Base-by-base conservation (phyloP, 139 green algal species). In the Ettlia oleoabundans region DNA sequence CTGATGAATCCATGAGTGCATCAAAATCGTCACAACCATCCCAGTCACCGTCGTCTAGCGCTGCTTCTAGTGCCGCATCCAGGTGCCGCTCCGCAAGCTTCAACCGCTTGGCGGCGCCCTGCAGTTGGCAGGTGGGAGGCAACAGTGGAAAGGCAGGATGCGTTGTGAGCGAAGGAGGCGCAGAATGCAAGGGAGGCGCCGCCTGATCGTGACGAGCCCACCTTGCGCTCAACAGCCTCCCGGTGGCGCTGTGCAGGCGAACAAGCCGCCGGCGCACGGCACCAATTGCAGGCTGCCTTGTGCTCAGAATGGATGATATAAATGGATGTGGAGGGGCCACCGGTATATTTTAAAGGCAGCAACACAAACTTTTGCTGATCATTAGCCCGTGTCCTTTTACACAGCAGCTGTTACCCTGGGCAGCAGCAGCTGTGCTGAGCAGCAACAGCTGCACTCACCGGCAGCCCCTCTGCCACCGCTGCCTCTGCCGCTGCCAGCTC, bases 401-500 rank as follows among this genome's bases (percentile, higher is more conserved):
- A n/a, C n/a, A n/a, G n/a, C n/a, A n/a, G n/a, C n/a, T n/a, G n/a
- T n/a, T n/a, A n/a, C n/a, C n/a, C n/a, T n/a, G n/a, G 61, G 22
- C 3, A 67, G 61, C 61, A 5, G 21, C 7, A 10, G 4, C 62
- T 68, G 4, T 30, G 47, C 13, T 10, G 15, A 58, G 47, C 47
- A 58, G 47, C 47, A 58, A 10, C 47, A 58, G 47, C 10, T 58
- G 15, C 55, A n/a, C 73, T 38, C 53, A 87, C 86, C 75, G 83
- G 70, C n/a, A 82, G 33, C 5, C 79, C 84, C 22, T 38, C 9
- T 30, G n/a, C 68, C 38, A 89, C 88, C 3, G 78, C 86, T n/a
- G 53, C 79, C 80, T 94, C 87, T n/a, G 89, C 91, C 52, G 71
- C 86, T n/a, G 64, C 84, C 72, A 92, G 79, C 77, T 69, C 86